Conservation (phyloP, 257 asterid species). For the Solanum ossicruentum region DNA sequence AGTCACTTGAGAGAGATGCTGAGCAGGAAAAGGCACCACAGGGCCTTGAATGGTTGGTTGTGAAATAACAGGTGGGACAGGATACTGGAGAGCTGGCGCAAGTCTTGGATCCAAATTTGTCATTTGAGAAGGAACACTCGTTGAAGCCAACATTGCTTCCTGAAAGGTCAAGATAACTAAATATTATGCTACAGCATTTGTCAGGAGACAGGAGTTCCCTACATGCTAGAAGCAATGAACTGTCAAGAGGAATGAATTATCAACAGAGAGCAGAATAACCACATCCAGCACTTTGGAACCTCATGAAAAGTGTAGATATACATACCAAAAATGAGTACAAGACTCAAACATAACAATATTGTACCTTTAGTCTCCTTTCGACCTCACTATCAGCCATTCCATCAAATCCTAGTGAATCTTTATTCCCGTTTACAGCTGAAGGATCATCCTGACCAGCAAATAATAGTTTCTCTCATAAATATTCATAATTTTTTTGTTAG, state of each 20-base stretch:
- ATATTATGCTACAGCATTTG: neutral
- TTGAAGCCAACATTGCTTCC: slow-evolving; percentile 69
- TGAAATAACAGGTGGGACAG: slow-evolving; percentile 32
- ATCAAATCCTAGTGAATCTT: slow-evolving; percentile 63
- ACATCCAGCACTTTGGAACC: neutral
- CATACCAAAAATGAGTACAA: neutral
- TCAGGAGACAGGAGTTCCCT: neutral
- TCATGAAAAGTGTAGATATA: neutral
- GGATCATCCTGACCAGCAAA: slow-evolving; percentile 59
- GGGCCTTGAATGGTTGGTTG: slow-evolving; percentile 42
- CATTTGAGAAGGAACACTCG: slow-evolving; percentile 36
- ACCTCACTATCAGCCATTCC: slow-evolving; percentile 86
- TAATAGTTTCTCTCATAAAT: neutral
- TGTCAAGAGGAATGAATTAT: neutral
- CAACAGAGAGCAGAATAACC: neutral
- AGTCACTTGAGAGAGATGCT: slow-evolving; percentile 56
- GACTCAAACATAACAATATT: slow-evolving; percentile 5
- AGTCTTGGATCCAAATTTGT: slow-evolving; percentile 50
- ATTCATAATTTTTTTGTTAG: neutral
- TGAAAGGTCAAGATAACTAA: slow-evolving; percentile 12
- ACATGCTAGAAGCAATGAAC: neutral
- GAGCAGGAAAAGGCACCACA: slow-evolving; percentile 36
- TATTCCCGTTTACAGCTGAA: slow-evolving; percentile 53
- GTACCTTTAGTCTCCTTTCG: slow-evolving; percentile 90
- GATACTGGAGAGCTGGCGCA: slow-evolving; percentile 34